Evolutionary conservation across 306 rosid genomes (phyloP), one percentile per base, ranked within the genome.

Genomic region (Malus asiatica): DNA sequence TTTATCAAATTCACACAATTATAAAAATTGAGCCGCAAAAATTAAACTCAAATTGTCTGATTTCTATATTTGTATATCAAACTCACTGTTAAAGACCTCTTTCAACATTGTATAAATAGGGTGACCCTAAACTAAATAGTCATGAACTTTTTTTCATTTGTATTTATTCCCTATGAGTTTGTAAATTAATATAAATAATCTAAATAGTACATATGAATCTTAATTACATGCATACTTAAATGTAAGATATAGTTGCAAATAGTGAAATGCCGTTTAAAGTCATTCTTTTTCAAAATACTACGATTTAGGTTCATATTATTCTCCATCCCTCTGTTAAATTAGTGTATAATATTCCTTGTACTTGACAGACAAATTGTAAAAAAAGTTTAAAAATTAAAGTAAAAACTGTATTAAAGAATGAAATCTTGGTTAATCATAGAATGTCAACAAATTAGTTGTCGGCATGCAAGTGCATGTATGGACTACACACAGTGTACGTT

Each of bases 381-480:
- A 48, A 46, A 14, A 48, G 0, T 16, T 2, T 51, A 16, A 55
- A 18, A 18, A 3, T 19, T 19, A 27, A 30, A 16, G n/a, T 29
- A 40, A 70, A 13, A 13, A 30, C 2, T 2, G 27, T 15, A 63
- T 15, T 8, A 16, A 19, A 23, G 35, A 22, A 38, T 25, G 48
- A 18, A 59, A 35, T 42, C 5, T 40, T 59, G 22, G 23, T 70
- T 29, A 30, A 51, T 48, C 46, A n/a, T 32, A 33, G 51, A 40
- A 22, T 16, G 29, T 8, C 20, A 71, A 15, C 14, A 27, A 44
- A 7, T 4, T 4, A 40, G 45, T 62, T 18, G 83, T 77, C 70
- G 65, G 71, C 86, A 83, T 78, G 65, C 67, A 18, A 22, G 23
- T 72, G 80, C 80, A 82, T 74, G 58, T n/a, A 22, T 9, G 75